These are phyloP conservation scores for Phytophthora sp. DNA, from an alignment of 352 stramenopile species.

Conservation along the genomic window DNA sequence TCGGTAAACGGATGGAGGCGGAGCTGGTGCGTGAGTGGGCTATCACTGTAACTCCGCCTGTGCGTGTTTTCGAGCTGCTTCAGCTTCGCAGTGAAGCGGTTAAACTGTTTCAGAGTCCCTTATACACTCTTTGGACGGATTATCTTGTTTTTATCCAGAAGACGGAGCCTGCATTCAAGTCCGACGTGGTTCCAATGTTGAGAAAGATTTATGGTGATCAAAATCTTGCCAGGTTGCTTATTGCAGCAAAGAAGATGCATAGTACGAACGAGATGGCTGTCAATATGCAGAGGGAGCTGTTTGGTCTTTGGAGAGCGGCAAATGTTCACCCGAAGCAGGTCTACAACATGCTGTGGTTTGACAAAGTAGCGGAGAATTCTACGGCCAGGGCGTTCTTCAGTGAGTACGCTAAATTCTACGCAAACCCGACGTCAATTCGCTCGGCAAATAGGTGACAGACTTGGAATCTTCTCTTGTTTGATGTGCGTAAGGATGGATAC, in stretches of 20 bases:
- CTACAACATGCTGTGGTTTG: not conserved
- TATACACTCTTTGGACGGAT: conserved; percentile 8
- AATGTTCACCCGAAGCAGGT: not conserved
- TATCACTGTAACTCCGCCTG: not conserved
- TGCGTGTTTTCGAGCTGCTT: not conserved
- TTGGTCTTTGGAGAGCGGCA: not conserved
- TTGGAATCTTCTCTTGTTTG: too few relatives aligned
- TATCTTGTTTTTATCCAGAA: conserved; percentile 6
- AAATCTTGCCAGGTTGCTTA: conserved; percentile 3
- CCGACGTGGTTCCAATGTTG: not conserved
- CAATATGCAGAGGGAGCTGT: conserved; percentile 1
- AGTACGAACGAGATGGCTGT: conserved; percentile 5
- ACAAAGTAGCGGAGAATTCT: not conserved
- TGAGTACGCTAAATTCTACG: conserved; percentile 1
- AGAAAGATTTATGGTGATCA: not conserved
- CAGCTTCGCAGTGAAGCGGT: not conserved
- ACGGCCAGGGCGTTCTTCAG: not conserved
- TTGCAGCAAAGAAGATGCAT: conserved; percentile 3
- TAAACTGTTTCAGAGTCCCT: conserved; percentile 3
- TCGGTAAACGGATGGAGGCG: conserved; percentile 4
- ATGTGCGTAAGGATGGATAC: too few relatives aligned
- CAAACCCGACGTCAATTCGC: too few relatives aligned
- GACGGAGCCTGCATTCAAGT: not conserved
- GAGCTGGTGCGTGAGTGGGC: conserved; percentile 2
- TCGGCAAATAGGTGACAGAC: too few relatives aligned